A percentile compares a stretch with the other conserved stretches of the same genome.
Conservation (phyloP, 2,329 filamentous ascomycete species). For the Sarocladiaceae sp. region DNA sequence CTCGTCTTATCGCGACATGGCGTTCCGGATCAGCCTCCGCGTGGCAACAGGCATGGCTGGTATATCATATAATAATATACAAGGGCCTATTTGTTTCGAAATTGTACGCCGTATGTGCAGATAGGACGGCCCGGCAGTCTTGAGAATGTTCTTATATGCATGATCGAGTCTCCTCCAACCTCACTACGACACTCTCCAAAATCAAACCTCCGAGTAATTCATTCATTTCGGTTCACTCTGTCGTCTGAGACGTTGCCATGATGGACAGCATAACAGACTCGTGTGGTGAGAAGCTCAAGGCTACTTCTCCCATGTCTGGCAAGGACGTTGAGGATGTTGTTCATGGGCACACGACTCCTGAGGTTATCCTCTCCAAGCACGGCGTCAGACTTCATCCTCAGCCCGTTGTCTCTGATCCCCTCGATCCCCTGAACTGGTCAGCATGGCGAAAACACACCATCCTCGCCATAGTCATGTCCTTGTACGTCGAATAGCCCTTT, state of each 20-base stretch:
- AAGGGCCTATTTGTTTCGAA: too few species aligned
- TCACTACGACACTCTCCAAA: not conserved
- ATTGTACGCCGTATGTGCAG: too few species aligned
- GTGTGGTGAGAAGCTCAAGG: constrained; percentile 1
- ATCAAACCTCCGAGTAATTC: too few species aligned
- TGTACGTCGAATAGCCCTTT: too few species aligned
- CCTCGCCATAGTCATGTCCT: constrained; percentile 45
- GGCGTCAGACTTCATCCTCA: constrained; percentile 30
- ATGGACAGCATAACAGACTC: constrained; percentile 1
- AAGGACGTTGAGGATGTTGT: constrained; percentile 5
- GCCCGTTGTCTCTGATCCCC: constrained; percentile 28
- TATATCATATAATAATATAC: not conserved
- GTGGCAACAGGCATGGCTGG: not conserved
- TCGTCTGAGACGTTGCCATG: too few species aligned
- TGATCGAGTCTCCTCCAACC: not conserved
- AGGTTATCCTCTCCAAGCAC: constrained; percentile 15
- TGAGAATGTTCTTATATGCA: constrained; percentile 5
- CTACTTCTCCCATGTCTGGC: not conserved
- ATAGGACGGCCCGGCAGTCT: too few species aligned
- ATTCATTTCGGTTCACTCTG: too few species aligned
- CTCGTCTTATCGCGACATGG: not conserved
- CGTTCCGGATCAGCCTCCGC: not conserved
- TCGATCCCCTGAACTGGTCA: constrained; percentile 52
- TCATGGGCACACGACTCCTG: not conserved
- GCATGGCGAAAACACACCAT: constrained; percentile 39